These are phyloP conservation scores for Skeletonema menzelii DNA, from an alignment of 108 stramenopile species.

Conservation along the genomic window DNA sequence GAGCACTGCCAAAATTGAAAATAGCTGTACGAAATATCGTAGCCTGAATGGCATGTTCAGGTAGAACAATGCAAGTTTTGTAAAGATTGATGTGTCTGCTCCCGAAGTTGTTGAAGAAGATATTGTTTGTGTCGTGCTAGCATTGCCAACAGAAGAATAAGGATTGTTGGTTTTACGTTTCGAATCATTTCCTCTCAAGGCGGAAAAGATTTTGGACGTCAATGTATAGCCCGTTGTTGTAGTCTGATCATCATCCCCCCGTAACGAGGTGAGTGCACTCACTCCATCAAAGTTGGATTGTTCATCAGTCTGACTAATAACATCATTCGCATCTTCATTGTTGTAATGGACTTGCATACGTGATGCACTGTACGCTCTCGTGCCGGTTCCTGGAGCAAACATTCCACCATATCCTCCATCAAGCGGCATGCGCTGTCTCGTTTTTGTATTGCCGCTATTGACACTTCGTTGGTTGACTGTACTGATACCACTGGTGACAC, in stretches of 20 bases:
- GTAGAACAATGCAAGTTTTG: background rate
- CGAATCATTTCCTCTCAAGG: background rate
- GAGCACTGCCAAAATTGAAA: conserved; percentile 26
- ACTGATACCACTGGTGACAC: background rate
- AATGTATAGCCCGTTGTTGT: background rate
- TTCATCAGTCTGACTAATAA: background rate
- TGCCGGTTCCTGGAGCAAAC: conserved; percentile 16
- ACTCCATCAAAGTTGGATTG: background rate
- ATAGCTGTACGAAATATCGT: conserved; percentile 27
- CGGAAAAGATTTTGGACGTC: background rate
- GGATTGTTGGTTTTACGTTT: background rate
- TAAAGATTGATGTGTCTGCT: background rate
- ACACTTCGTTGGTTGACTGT: background rate
- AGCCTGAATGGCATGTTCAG: conserved; percentile 20
- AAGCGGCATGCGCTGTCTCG: conserved; percentile 27
- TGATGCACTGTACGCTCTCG: background rate
- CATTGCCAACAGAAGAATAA: background rate
- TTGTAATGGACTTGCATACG: background rate
- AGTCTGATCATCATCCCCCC: background rate
- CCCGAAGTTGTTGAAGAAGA: background rate
- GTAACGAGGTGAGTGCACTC: background rate
- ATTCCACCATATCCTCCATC: conserved; percentile 45
- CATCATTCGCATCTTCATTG: background rate
- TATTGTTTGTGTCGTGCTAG: background rate
- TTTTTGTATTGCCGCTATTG: background rate